Evolutionary conservation across 495 filamentous ascomycete species (phyloP), one percentile per base, ranked within the genome.

Genomic region (Aspergillus sparsus): DNA sequence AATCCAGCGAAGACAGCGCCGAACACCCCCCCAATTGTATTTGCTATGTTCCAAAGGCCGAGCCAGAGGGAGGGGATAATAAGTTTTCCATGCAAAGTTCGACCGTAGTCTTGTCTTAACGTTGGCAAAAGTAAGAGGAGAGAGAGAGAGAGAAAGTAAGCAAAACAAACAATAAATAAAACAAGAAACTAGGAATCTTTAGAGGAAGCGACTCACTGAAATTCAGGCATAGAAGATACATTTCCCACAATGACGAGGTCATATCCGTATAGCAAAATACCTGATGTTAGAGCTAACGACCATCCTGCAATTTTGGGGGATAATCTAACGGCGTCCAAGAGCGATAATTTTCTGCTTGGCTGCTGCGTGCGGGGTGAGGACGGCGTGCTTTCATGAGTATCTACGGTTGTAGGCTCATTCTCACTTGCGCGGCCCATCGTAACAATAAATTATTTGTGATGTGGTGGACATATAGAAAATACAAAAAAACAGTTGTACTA

Each of bases 61-160:
- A 82, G 73, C 79, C 79, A 82, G 54, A 74, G 62, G 6, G 77
- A 73, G 0, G 77, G 77, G 53, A 80, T 76, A 50, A 80, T 82
- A 32, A 74, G 74, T 44, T 71, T 66, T 2, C 60, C 66, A 5
- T 72, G 53, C 10, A 72, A 55, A 10, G 54, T 39, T 12, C 62
- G 61, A 9, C 78, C 78, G 53, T 74, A 79, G 12, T 72, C 68
- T 27, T 67, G 60, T 58, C 75, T 79, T 10, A 27, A 3, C 21
- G 21, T 1, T 27, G 21, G 21, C 21, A 3, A 27, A 27, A 27
- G 21, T 1, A 27, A 27, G 21, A 27, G 21, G 21, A 27, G 21
- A 3, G 3, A 27, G 21, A 27, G 21, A 3, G 21, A 27, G 3
- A 27, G 21, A 27, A 3, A 1, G 21, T 27, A 27, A 27, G 21